Percentiles rank a stretch among this genome's conserved stretches.
Evolutionary conservation across 805 yeast species (phyloP).

Genomic region (Saccharomycopsis sp.): DNA sequence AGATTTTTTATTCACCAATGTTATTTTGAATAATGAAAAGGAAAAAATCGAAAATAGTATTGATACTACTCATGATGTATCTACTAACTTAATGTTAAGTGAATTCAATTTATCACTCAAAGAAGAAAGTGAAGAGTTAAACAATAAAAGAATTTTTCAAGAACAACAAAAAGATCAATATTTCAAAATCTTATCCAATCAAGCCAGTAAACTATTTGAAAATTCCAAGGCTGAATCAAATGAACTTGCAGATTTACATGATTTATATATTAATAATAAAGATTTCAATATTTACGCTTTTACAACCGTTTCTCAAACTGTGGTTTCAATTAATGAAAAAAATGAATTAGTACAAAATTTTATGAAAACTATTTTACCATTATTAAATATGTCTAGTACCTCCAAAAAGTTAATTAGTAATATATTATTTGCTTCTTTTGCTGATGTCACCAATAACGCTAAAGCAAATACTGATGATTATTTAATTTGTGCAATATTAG

Average conservation of each 20-base stretch:
- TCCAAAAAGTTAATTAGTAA: background rate
- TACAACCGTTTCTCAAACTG: background rate
- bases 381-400: constrained; percentile 1
- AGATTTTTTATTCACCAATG: constrained; percentile 3
- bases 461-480: background rate
- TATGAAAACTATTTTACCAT: constrained; percentile 9
- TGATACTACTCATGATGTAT: background rate
- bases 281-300: background rate
- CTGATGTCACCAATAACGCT: background rate
- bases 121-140: background rate
- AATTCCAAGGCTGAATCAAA: background rate
- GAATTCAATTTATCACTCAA: background rate
- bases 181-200: background rate
- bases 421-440: background rate
- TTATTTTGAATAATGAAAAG: constrained; percentile 1
- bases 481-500: constrained; percentile 9
- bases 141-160: background rate
- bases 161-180: background rate
- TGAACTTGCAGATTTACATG: background rate
- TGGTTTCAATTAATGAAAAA: constrained; percentile 2
- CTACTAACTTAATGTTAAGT: background rate
- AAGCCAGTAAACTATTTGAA: background rate
- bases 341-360: constrained; percentile 8
- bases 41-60: background rate
- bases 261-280: background rate